phyloP scores from a whole-genome alignment of 371 early-diverging fungal genomes.

The Haplosporangium sp. region DNA sequence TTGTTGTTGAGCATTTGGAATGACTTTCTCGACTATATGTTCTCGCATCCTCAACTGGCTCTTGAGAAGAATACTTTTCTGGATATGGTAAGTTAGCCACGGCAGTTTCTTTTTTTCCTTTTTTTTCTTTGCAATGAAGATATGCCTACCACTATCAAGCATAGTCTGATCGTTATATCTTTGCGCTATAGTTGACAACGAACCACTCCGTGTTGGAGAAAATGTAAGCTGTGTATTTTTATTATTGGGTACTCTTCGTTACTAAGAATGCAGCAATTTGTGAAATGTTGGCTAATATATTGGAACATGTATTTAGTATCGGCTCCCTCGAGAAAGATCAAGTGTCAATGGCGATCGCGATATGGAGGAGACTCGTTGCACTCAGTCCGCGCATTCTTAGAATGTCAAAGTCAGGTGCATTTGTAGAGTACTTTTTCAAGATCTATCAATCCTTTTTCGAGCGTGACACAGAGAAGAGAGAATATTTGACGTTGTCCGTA shows the following conservation, averaged over 20 bases:
- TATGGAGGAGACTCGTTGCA: slow-evolving; percentile 59
- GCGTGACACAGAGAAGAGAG: slow-evolving; percentile 27
- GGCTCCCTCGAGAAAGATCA: slow-evolving; percentile 40
- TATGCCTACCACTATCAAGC: neutral
- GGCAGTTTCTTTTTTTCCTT: neutral
- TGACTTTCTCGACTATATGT: slow-evolving; percentile 41
- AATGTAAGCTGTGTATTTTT: slow-evolving; percentile 50
- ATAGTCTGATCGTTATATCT: neutral
- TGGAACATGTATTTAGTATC: slow-evolving; percentile 29
- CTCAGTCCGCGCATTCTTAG: slow-evolving; percentile 60
- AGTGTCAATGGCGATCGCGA: slow-evolving; percentile 42
- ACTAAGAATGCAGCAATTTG: neutral
- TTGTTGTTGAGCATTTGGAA: slow-evolving; percentile 43
- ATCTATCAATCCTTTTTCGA: slow-evolving; percentile 51
- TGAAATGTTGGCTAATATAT: neutral
- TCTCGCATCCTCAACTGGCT: slow-evolving; percentile 29
- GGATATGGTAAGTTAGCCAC: slow-evolving; percentile 22
- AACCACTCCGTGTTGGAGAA: slow-evolving; percentile 49
- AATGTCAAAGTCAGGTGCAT: slow-evolving; percentile 51
- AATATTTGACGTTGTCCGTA: slow-evolving; percentile 36
- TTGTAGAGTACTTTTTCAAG: slow-evolving; percentile 42
- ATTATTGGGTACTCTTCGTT: neutral
- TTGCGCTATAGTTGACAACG: slow-evolving; percentile 43
- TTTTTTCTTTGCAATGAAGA: neutral
- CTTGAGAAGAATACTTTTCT: slow-evolving; percentile 23